phyloP scores from a whole-genome alignment of 768 basidiomycete genomes.

The Leccinum subgranulosum region DNA sequence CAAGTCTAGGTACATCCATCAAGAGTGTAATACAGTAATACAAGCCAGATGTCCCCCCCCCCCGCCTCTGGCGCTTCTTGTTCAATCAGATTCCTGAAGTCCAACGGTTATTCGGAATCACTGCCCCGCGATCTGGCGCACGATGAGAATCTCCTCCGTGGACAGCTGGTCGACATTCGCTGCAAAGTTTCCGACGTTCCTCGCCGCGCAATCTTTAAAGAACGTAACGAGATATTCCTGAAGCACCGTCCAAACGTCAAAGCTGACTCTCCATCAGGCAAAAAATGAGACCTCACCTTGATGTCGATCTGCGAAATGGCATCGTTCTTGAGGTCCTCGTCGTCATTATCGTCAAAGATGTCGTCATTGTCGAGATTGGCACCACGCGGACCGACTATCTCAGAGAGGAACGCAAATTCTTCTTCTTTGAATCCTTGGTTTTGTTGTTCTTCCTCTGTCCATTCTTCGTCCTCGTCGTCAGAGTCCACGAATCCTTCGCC shows the following conservation, averaged over 20 bases:
- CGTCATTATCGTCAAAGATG: slow-evolving; percentile 67
- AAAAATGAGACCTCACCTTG: slow-evolving; percentile 35
- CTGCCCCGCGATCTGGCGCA: slow-evolving; percentile 46
- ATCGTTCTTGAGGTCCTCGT: slow-evolving; percentile 87
- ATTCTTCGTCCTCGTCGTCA: slow-evolving; percentile 91
- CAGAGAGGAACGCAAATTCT: slow-evolving; percentile 82
- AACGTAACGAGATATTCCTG: slow-evolving; percentile 71
- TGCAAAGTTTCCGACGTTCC: slow-evolving; percentile 62
- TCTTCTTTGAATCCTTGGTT: slow-evolving; percentile 61
- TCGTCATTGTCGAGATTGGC: slow-evolving; percentile 77
- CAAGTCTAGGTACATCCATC: slow-evolving; percentile 6
- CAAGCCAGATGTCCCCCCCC: not conserved
- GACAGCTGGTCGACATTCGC: slow-evolving; percentile 61
- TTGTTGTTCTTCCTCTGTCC: slow-evolving; percentile 83
- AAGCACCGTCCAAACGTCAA: not conserved
- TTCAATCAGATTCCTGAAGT: not conserved
- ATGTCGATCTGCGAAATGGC: slow-evolving; percentile 87
- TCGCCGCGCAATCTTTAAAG: slow-evolving; percentile 62
- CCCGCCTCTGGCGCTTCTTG: not conserved
- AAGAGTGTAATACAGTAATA: slow-evolving; percentile 14
- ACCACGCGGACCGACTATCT: slow-evolving; percentile 73
- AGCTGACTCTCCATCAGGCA: slow-evolving; percentile 16
- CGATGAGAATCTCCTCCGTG: slow-evolving; percentile 67
- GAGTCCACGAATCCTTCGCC: slow-evolving; percentile 60
- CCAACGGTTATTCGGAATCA: slow-evolving; percentile 6